Evolutionary conservation across 305 asterid genomes (phyloP), one percentile per base, ranked within the genome.

Genomic region (Coffea humblotiana): DNA sequence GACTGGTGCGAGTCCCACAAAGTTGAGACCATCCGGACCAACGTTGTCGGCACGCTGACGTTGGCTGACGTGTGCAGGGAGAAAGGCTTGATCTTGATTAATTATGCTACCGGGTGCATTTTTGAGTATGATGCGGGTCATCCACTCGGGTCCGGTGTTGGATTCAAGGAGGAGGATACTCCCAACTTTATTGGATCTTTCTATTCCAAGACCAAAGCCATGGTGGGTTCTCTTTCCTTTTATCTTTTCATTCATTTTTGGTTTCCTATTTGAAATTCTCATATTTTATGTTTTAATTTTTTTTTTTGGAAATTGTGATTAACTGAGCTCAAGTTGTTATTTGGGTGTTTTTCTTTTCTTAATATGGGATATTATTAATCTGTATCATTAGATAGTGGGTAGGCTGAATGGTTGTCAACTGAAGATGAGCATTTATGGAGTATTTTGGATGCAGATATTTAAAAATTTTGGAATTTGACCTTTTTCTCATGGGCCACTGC

Each of bases 1-100:
- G 97, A 93, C 85, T 93, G 97, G 97, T 93, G 97, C 68, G 97
- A 93, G 81, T 82, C 97, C 15, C 95, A 93, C 74, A 93, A 93
- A 90, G 94, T 88, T 40, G 97, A 93, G 89, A 93, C 97, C 8
- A 91, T 93, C 83, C 87, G 97, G 9, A 82, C 97, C 5, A 93
- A 93, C 68, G 97, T 94, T 45, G 95, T 82, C 68, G 98, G 98
- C 43, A 92, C 98, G 65, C 87, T 94, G 81, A 92, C 97, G 82
- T 92, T 92, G 43, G 97, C 97, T 70, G 98, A 94, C 80, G 91
- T 94, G 0, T 94, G 97, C 90, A 81, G 93, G 78, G 94, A 89
- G 32, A 90, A 88, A 52, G 88, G 93, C 2, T 81, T 94, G 84
- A 77, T 94, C 71, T 77, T 94, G 87, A 82, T 94, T 69, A 91